Conservation (phyloP, 2,329 filamentous ascomycete genomes). For the Cercospora brassicicola region DNA sequence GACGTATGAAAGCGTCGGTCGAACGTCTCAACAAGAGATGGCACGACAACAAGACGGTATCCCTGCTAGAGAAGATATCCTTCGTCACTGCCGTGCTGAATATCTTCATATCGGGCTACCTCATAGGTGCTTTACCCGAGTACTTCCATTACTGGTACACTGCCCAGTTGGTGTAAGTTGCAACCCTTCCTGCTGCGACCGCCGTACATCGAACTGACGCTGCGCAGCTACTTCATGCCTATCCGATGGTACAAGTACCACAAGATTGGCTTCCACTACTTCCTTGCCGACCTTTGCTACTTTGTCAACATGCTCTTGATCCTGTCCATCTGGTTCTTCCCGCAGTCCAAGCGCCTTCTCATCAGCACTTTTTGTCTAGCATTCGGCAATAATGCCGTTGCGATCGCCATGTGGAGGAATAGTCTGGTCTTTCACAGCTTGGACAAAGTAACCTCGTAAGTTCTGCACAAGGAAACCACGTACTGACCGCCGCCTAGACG, state of each 20-base stretch:
- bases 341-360: slow-evolving; percentile 84
- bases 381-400: slow-evolving; percentile 94
- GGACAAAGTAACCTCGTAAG: slow-evolving; percentile 86
- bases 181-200: background rate
- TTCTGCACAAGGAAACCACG: slow-evolving; percentile 6
- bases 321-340: slow-evolving; percentile 86
- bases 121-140: slow-evolving; percentile 81
- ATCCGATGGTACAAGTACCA: slow-evolving; percentile 91
- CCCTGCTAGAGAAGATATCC: slow-evolving; percentile 85
- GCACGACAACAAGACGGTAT: slow-evolving; percentile 88
- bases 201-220: slow-evolving; percentile 20
- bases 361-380: slow-evolving; percentile 89
- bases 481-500: slow-evolving; percentile 20
- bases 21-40: slow-evolving; percentile 81
- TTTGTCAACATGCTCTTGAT: slow-evolving; percentile 89
- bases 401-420: slow-evolving; percentile 99
- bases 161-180: slow-evolving; percentile 37
- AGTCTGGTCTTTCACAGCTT: slow-evolving; percentile 97
- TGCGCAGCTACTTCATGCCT: slow-evolving; percentile 83
- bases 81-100: slow-evolving; percentile 97
- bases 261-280: slow-evolving; percentile 91
- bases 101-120: slow-evolving; percentile 92
- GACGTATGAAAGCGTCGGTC: slow-evolving; percentile 83
- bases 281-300: slow-evolving; percentile 95
- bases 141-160: slow-evolving; percentile 89